Base-by-base conservation (phyloP, 805 yeast genomes). In the Blastobotrys robertii region DNA sequence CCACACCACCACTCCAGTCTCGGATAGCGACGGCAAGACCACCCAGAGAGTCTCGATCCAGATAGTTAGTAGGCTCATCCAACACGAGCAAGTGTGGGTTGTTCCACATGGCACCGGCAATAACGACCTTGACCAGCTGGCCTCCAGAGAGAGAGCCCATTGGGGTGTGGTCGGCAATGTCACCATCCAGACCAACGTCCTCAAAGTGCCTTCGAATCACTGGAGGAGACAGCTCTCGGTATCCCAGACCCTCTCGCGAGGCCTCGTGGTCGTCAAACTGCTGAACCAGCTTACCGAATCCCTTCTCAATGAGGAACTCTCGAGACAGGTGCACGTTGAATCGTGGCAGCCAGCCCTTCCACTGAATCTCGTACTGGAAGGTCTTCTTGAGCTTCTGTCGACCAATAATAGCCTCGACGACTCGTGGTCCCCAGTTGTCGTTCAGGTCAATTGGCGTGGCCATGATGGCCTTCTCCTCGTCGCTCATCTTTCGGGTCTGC, bases 91-190 rank as follows among this genome's bases (percentile, higher is more conserved):
- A 76, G 65, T 90, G 98, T 13, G 98, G 98, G 62, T 90, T 92
- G 68, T 92, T 90, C 98, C 98, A 90, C 92, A 90, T 90, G 51
- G 97, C 97, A 67, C 97, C 98, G 10, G 97, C 97, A 69, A 90
- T 90, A 47, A 90, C 98, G 50, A 90, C 97, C 67, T 90, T 90
- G 48, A 90, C 98, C 62, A 90, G 75, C 70, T 90, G 98, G 57
- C 98, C 98, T 63, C 98, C 98, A 19, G 97, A 87, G 50, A 90
- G 72, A 5, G 95, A 85, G 16, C 97, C 97, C 76, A 90, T 70
- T 42, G 96, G 96, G 13, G 97, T 90, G 65, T 90, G 97, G 65
- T 92, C 96, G 32, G 97, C 97, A 68, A 90, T 88, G 59, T 90
- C 98, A 54, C 97, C 94, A 58, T 92, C 98, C 53, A 90, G 73